These are phyloP conservation scores for Cystofilobasidium bisporidii DNA, from an alignment of 768 basidiomycete species.

Conservation along the genomic window DNA sequence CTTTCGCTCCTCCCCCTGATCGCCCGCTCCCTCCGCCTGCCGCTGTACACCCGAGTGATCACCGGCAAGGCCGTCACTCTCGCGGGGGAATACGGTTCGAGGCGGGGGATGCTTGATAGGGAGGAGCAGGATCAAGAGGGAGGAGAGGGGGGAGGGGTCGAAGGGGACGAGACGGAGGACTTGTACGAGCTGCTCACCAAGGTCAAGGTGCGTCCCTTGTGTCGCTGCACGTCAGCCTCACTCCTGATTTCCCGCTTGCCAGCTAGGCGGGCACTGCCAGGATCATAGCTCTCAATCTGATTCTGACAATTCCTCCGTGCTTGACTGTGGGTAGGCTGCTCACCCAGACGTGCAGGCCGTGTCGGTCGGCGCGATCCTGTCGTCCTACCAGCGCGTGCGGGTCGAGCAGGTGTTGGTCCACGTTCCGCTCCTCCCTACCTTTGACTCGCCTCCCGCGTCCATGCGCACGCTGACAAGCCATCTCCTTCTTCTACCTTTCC, in stretches of 20 bases:
- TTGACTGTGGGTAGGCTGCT: conserved; percentile 45
- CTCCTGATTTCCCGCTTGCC: no score
- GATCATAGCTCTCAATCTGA: no score
- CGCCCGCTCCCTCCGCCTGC: conserved; percentile 72
- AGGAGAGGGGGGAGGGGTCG: conserved; percentile 44
- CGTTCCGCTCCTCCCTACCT: no score
- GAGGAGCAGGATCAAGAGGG: not conserved
- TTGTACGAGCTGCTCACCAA: conserved; percentile 58
- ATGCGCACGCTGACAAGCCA: not conserved
- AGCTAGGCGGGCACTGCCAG: no score
- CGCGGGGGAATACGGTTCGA: conserved; percentile 73
- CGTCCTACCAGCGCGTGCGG: conserved; percentile 90
- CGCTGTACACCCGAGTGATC: conserved; percentile 73
- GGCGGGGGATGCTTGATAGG: conserved; percentile 40
- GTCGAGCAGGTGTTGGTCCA: conserved; percentile 86
- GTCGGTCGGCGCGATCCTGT: conserved; percentile 91
- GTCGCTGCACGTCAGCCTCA: no score
- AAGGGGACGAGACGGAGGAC: conserved; percentile 95
- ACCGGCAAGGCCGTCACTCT: conserved; percentile 69
- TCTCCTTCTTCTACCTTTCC: no score
- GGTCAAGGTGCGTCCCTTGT: conserved; percentile 55
- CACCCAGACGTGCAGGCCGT: conserved; percentile 79
- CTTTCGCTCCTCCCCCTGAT: conserved; percentile 84
- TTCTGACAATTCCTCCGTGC: no score
- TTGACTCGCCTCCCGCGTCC: no score